phyloP scores from a whole-genome alignment of 2,329 filamentous ascomycete species.

The Geoglossum cookeanum region DNA sequence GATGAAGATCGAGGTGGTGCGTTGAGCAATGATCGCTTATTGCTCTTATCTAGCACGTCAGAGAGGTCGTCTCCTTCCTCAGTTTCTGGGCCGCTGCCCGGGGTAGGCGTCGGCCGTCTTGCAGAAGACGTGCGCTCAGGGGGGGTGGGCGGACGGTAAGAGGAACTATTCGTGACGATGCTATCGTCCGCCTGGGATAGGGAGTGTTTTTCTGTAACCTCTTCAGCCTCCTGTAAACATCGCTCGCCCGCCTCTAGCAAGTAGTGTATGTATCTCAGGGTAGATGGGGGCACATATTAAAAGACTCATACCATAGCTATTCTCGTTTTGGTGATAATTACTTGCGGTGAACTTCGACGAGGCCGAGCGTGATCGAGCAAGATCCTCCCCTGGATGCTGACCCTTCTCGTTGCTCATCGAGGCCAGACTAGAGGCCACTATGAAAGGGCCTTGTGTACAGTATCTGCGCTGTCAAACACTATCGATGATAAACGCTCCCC shows the following conservation, averaged over 20 bases:
- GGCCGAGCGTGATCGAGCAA: not conserved
- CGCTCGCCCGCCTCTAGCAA: not conserved
- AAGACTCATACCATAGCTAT: not conserved
- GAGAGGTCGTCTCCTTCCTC: not conserved
- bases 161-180: not conserved
- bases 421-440: not conserved
- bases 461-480: not conserved
- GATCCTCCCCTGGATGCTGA: not conserved
- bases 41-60: not conserved
- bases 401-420: slow-evolving; percentile 3
- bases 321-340: not conserved
- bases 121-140: slow-evolving; percentile 1
- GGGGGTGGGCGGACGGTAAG: not conserved
- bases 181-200: not conserved
- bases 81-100: not conserved
- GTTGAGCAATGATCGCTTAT: slow-evolving; percentile 4
- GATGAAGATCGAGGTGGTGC: slow-evolving; percentile 5
- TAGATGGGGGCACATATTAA: not conserved
- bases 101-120: slow-evolving; percentile 1
- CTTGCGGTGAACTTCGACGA: not conserved
- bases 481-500: not conserved
- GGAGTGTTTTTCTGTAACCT: slow-evolving; percentile 1
- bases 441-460: not conserved
- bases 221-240: not conserved
- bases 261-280: not conserved